phyloP scores from a whole-genome alignment of 1,139 yeast species.

The Scheffersomyces segobiensis region DNA sequence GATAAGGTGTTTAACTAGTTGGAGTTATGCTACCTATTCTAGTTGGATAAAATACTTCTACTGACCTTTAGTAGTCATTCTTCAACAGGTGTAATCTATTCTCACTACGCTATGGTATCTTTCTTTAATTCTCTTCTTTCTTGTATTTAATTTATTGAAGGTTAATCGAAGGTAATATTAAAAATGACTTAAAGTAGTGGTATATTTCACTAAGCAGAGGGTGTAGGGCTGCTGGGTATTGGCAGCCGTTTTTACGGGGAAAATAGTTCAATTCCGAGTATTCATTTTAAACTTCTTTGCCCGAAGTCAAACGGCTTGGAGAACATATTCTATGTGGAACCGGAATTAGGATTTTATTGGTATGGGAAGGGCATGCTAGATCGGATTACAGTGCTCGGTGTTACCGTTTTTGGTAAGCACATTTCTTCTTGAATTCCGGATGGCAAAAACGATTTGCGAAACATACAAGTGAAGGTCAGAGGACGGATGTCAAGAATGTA shows the following conservation, averaged over 20 bases:
- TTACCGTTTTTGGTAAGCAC: not conserved
- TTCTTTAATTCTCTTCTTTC: not conserved
- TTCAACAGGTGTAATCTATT: not conserved
- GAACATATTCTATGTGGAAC: too few relatives aligned
- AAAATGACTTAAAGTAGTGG: not conserved
- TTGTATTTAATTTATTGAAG: not conserved
- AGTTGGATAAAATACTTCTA: too few relatives aligned
- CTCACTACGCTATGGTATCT: not conserved
- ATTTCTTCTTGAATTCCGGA: too few relatives aligned
- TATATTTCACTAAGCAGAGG: too few relatives aligned
- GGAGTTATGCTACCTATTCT: not conserved
- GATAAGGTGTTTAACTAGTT: constrained; percentile 13
- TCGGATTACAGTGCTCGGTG: not conserved
- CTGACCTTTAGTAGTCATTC: too few relatives aligned
- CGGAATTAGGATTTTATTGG: too few relatives aligned
- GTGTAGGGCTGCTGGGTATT: not conserved
- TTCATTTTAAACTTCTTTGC: not conserved
- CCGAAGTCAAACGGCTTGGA: too few relatives aligned
- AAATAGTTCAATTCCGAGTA: not conserved
- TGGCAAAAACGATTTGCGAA: too few relatives aligned
- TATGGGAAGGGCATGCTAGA: not conserved
- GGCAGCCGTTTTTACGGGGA: not conserved
- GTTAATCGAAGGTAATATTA: not conserved
- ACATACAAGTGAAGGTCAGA: not conserved
- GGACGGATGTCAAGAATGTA: too few relatives aligned